These are phyloP conservation scores for Pinus taeda DNA, from an alignment of 75 land plant species.

Conservation along the genomic window DNA sequence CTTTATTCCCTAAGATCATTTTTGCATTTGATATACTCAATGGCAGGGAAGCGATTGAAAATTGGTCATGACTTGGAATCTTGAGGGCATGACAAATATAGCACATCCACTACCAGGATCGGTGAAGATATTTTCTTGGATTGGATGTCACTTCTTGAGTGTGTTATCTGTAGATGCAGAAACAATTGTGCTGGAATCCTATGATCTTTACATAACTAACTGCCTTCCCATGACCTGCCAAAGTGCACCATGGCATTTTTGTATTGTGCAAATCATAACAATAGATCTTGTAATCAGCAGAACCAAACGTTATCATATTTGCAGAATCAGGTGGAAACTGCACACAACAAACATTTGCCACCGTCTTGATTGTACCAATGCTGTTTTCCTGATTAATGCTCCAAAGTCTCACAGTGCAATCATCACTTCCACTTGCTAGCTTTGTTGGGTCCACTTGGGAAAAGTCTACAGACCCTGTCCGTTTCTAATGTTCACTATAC, in stretches of 20 bases:
- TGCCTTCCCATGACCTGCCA: conserved; percentile 83
- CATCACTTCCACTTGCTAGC: conserved; percentile 96
- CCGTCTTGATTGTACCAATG: conserved; percentile 51
- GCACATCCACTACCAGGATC: not conserved
- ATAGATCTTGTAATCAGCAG: conserved; percentile 86
- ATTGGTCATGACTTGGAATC: not conserved
- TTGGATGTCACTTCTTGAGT: conserved; percentile 14
- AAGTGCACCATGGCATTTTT: conserved; percentile 71
- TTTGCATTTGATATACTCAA: too few species aligned
- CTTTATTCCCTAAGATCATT: too few species aligned
- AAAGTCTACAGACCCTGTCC: conserved; percentile 97
- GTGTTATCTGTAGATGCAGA: conserved; percentile 95
- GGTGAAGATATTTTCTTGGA: not conserved
- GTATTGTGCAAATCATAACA: conserved; percentile 82
- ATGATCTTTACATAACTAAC: conserved; percentile 90
- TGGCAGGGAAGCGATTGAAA: too few species aligned
- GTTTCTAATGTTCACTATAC: conserved; percentile 62
- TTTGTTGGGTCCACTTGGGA: conserved; percentile 77
- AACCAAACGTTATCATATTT: conserved; percentile 79
- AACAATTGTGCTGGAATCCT: conserved; percentile 65
- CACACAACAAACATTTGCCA: conserved; percentile 87
- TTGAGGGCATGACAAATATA: not conserved
- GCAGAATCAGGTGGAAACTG: conserved; percentile 80
- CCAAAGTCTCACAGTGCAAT: conserved; percentile 86
- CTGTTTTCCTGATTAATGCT: conserved; percentile 76